Evolutionary conservation across 176 grass and related monocot genomes (phyloP).

Genomic region (Oryza brachyantha): DNA sequence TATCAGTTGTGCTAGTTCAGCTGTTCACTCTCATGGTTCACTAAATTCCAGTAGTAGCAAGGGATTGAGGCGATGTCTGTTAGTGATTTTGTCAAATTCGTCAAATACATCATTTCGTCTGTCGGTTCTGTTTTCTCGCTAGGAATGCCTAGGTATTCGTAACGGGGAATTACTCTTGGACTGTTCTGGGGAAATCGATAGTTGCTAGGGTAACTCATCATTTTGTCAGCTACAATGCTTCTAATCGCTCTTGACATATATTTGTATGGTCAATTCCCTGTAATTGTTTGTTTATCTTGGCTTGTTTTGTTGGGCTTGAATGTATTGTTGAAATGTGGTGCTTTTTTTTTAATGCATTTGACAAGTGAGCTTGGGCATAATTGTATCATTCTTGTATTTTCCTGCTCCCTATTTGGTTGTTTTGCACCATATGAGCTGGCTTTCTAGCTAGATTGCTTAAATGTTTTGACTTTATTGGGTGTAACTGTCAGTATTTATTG

Average conservation of each 20-base stretch:
- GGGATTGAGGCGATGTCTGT: neutral
- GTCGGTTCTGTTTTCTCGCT: neutral
- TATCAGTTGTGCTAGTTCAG: neutral
- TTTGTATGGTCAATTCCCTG: neutral
- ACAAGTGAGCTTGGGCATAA: neutral
- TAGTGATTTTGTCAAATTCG: neutral
- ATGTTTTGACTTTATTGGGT: neutral
- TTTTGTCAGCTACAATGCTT: neutral
- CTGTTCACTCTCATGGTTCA: neutral
- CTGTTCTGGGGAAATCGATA: neutral
- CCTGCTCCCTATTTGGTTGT: neutral
- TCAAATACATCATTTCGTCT: neutral
- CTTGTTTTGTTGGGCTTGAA: neutral
- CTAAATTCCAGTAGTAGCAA: slow-evolving; percentile 18
- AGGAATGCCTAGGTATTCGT: neutral
- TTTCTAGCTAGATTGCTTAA: slow-evolving; percentile 5
- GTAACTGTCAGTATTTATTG: neutral
- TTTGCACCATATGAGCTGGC: neutral
- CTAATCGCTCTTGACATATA: neutral
- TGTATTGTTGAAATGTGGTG: neutral
- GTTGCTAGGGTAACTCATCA: neutral
- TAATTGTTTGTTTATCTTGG: neutral
- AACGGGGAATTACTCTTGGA: slow-evolving; percentile 17
- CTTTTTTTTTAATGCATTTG: neutral
- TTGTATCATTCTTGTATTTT: slow-evolving; percentile 1